Evolutionary conservation across 176 grass and related monocot genomes (phyloP).

Genomic region (Phoenix dactylifera): DNA sequence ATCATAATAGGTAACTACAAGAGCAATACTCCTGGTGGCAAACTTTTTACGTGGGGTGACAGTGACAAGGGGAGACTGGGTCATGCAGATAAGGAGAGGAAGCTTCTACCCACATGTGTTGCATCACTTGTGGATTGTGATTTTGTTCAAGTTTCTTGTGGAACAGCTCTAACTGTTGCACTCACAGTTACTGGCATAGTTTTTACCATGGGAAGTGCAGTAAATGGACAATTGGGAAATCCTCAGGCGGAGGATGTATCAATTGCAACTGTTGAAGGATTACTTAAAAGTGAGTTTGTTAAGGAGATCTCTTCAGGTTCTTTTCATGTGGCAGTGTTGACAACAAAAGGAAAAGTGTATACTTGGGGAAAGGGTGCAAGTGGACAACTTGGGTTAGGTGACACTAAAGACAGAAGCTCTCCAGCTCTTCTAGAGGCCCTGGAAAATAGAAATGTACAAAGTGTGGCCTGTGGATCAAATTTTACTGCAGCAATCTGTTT

Average conservation of each 20-base stretch:
- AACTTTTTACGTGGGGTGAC: conserved; percentile 91
- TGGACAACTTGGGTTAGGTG: conserved; percentile 90
- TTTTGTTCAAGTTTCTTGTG: conserved; percentile 77
- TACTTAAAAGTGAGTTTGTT: conserved; percentile 71
- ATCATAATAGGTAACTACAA: conserved; percentile 36
- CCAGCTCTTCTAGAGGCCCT: conserved; percentile 64
- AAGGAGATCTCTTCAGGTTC: conserved; percentile 75
- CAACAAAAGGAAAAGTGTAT: conserved; percentile 69
- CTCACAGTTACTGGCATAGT: conserved; percentile 59
- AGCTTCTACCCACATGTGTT: conserved; percentile 55
- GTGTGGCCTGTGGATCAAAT: conserved; percentile 77
- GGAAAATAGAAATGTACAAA: conserved; percentile 72
- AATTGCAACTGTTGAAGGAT: conserved; percentile 54
- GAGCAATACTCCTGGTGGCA: conserved; percentile 48
- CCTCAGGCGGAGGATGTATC: conserved; percentile 43
- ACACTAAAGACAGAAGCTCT: conserved; percentile 46
- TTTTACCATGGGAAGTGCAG: conserved; percentile 61
- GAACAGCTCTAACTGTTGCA: conserved; percentile 51
- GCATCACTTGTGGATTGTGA: conserved; percentile 65
- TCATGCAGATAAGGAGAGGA: conserved; percentile 56
- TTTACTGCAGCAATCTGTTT: conserved; percentile 64
- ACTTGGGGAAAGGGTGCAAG: conserved; percentile 81
- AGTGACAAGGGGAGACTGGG: conserved; percentile 76
- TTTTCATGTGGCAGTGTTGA: conserved; percentile 59
- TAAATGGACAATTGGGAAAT: conserved; percentile 78